phyloP scores from a whole-genome alignment of 2,329 filamentous ascomycete species.

The Trichoderma citrinoviride region DNA sequence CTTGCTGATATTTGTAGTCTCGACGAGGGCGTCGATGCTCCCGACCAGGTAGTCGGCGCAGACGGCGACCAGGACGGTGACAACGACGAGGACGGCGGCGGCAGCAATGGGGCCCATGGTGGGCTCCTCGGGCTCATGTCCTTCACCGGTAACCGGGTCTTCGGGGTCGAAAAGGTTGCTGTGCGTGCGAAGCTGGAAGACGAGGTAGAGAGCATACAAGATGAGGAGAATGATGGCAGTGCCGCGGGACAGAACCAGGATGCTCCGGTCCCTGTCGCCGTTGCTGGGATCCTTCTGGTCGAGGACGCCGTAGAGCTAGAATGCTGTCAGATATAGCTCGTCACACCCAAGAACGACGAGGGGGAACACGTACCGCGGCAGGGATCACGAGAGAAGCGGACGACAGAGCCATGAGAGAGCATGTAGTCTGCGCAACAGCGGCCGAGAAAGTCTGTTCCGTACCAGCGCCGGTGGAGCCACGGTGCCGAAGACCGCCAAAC shows the following conservation, averaged over 20 bases:
- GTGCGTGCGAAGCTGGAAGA: slow-evolving; percentile 76
- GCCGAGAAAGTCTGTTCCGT: slow-evolving; percentile 70
- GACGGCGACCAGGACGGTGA: slow-evolving; percentile 67
- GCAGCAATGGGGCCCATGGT: slow-evolving; percentile 64
- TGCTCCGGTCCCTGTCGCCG: slow-evolving; percentile 49
- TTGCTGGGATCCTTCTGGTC: slow-evolving; percentile 40
- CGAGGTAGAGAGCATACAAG: slow-evolving; percentile 73
- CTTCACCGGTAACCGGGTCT: slow-evolving; percentile 44
- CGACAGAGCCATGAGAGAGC: slow-evolving; percentile 71
- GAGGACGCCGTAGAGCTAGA: slow-evolving; percentile 64
- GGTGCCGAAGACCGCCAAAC: slow-evolving; percentile 66
- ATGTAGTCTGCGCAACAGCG: slow-evolving; percentile 74
- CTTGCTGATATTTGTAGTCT: slow-evolving; percentile 69
- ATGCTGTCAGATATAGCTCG: slow-evolving; percentile 24
- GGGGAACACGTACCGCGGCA: slow-evolving; percentile 55
- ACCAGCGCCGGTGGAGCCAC: slow-evolving; percentile 53
- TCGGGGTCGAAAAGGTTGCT: slow-evolving; percentile 66
- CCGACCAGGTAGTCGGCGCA: slow-evolving; percentile 77
- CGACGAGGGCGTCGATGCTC: slow-evolving; percentile 70
- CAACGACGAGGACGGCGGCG: slow-evolving; percentile 62
- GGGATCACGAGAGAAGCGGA: slow-evolving; percentile 78
- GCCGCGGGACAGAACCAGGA: slow-evolving; percentile 70
- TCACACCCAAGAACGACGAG: background rate
- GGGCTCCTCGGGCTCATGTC: slow-evolving; percentile 44
- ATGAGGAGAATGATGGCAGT: slow-evolving; percentile 72